Evolutionary conservation across 2,329 filamentous ascomycete genomes (phyloP).

Genomic region (Hypoxylon sp.): DNA sequence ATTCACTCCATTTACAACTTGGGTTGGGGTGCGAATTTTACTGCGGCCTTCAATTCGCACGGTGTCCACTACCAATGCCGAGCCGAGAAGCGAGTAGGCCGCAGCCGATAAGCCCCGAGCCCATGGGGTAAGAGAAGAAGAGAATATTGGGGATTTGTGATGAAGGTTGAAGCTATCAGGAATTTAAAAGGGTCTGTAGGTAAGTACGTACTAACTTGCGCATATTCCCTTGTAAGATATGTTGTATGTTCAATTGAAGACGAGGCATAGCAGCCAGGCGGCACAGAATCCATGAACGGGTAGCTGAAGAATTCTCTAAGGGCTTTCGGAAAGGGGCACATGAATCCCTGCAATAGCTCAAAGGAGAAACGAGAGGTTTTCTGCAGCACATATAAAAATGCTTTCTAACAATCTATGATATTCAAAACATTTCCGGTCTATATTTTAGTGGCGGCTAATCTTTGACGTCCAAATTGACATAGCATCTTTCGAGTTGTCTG

Average conservation of each 20-base stretch:
- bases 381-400: too few relatives aligned
- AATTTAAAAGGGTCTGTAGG: background rate
- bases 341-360: background rate
- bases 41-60: background rate
- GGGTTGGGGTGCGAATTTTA: background rate
- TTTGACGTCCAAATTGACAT: too few relatives aligned
- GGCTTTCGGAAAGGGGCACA: background rate
- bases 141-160: background rate
- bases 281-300: background rate
- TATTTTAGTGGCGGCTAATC: too few relatives aligned
- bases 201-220: background rate
- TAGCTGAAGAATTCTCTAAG: background rate
- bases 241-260: background rate
- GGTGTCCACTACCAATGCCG: background rate
- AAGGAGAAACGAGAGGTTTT: background rate
- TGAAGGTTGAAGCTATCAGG: background rate
- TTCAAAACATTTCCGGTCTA: too few relatives aligned
- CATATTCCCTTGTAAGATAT: background rate
- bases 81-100: conserved; percentile 7
- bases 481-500: too few relatives aligned
- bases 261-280: background rate
- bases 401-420: too few relatives aligned
- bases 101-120: background rate
- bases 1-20: background rate
- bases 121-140: background rate